phyloP scores from a whole-genome alignment of 495 filamentous ascomycete genomes.

The Penicillium coprophilum region DNA sequence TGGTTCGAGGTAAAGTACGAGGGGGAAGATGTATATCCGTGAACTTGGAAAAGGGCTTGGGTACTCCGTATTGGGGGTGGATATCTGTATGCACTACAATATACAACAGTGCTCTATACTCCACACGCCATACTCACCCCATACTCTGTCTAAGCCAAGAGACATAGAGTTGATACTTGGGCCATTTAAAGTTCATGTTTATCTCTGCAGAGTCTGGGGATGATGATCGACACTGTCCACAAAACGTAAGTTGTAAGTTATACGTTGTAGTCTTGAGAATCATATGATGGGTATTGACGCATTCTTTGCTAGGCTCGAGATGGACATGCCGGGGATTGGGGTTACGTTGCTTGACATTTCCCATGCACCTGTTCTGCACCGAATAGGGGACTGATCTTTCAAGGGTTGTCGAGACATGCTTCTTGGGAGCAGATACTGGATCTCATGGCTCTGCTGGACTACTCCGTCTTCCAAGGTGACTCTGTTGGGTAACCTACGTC shows the following conservation, averaged over 20 bases:
- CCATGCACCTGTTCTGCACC: not conserved
- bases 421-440: no score
- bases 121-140: no score
- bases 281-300: not conserved
- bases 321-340: not conserved
- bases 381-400: not conserved
- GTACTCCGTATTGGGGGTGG: no score
- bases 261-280: not conserved
- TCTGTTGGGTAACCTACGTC: slow-evolving; percentile 2
- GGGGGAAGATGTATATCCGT: no score
- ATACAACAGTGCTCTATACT: no score
- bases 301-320: not conserved
- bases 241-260: not conserved
- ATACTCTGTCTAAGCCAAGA: no score
- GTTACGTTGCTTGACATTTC: not conserved
- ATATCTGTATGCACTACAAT: no score
- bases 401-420: not conserved
- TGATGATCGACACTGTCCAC: not conserved
- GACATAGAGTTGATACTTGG: no score
- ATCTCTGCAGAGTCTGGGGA: slow-evolving; percentile 5
- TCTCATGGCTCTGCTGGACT: not conserved
- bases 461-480: not conserved
- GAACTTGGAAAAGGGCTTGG: no score
- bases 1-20: not conserved
- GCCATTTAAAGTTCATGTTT: not conserved